Evolutionary conservation across 345 rosid genomes (phyloP).

Genomic region (Punica granatum): DNA sequence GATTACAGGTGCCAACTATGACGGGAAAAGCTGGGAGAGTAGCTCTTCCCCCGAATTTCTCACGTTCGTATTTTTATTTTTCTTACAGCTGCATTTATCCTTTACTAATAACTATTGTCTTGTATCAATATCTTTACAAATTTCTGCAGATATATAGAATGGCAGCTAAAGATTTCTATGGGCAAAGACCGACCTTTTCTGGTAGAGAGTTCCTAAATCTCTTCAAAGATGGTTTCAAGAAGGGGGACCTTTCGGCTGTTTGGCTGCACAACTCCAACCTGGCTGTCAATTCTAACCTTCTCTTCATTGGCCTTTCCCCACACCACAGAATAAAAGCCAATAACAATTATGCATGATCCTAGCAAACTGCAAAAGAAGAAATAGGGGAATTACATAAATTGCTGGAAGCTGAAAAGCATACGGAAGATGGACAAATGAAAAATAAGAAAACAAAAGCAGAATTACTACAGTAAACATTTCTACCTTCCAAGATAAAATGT

Average conservation of each 20-base stretch:
- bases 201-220: constrained; percentile 9
- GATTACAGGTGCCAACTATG: background rate
- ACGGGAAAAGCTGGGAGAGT: background rate
- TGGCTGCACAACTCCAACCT: constrained; percentile 12
- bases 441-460: background rate
- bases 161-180: background rate
- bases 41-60: background rate
- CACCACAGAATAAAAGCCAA: constrained; percentile 47
- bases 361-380: constrained; percentile 29
- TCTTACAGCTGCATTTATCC: background rate
- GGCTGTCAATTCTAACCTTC: constrained; percentile 13
- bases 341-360: constrained; percentile 37
- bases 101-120: background rate
- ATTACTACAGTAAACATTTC: background rate
- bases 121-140: constrained; percentile 1
- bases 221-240: constrained; percentile 27
- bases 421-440: background rate
- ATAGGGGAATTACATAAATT: background rate
- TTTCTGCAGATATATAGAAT: background rate
- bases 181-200: constrained; percentile 4
- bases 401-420: background rate
- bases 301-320: constrained; percentile 51
- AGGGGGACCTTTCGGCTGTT: constrained; percentile 29
- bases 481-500: constrained; percentile 55
- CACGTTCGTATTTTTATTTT: background rate